Percentiles rank a stretch among this genome's conserved stretches.
These are phyloP conservation scores for Penicillium malachiteum DNA, from an alignment of 495 filamentous ascomycete genomes.

Conservation along the genomic window DNA sequence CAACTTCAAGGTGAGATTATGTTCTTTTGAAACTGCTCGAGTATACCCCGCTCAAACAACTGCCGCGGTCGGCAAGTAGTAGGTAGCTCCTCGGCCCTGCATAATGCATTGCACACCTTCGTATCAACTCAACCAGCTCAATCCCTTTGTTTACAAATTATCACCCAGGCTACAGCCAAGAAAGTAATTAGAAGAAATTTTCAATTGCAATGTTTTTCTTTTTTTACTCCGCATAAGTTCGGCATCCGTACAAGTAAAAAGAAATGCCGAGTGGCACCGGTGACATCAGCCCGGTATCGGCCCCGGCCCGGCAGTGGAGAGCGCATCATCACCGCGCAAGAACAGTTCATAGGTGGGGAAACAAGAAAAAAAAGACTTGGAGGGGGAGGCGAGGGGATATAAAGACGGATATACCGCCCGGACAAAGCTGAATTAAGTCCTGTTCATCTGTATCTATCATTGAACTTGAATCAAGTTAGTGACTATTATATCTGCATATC, in stretches of 20 bases:
- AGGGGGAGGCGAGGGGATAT: not conserved
- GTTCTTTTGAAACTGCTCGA: not conserved
- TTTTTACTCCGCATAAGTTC: not conserved
- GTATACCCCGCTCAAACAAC: not conserved
- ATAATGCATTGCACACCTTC: not conserved
- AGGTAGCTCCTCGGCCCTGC: not conserved
- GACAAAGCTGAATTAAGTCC: too few species aligned
- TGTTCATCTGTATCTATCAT: not conserved
- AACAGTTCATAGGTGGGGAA: constrained; percentile 10
- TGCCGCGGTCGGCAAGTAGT: not conserved
- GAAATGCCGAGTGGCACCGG: constrained; percentile 8
- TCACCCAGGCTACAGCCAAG: not conserved
- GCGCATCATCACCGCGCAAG: constrained; percentile 14
- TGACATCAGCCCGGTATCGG: constrained; percentile 26
- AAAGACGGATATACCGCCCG: not conserved
- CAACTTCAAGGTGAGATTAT: not conserved
- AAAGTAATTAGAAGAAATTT: not conserved
- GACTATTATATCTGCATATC: too few species aligned
- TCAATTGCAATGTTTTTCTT: not conserved
- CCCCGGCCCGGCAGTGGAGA: constrained; percentile 10
- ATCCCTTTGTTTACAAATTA: not conserved
- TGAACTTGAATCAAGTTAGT: not conserved
- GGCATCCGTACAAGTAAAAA: constrained; percentile 2
- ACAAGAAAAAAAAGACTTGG: constrained; percentile 2
- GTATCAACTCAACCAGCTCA: too few species aligned